A percentile compares a stretch with the other conserved stretches of the same genome.
These are phyloP conservation scores for Wickerhamomyces queroliae DNA, from an alignment of 805 yeast genomes.

Conservation along the genomic window DNA sequence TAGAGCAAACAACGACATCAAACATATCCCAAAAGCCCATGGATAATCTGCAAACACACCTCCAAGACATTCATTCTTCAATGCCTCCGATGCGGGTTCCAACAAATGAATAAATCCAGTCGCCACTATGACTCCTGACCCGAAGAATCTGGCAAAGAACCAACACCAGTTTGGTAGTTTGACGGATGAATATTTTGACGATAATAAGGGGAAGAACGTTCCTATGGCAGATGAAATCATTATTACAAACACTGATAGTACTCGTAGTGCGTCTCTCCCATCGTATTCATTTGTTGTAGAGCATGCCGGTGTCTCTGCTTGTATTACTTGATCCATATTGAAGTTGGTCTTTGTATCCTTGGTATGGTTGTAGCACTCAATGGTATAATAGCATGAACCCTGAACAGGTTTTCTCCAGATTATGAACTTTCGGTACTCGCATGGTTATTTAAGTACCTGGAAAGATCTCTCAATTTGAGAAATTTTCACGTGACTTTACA, in stretches of 20 bases:
- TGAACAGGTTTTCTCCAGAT: neutral
- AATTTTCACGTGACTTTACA: too few species aligned
- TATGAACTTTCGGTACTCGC: neutral
- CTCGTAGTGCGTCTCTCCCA: conserved; percentile 36
- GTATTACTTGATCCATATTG: too few species aligned
- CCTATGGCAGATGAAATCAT: conserved; percentile 53
- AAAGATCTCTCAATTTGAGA: neutral
- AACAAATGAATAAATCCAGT: conserved; percentile 76
- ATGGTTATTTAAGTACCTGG: neutral
- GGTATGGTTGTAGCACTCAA: too few species aligned
- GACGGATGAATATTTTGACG: conserved; percentile 53
- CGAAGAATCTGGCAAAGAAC: conserved; percentile 68
- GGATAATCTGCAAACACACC: conserved; percentile 49
- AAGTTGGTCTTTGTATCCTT: too few species aligned
- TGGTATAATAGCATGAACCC: too few species aligned
- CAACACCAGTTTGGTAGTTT: conserved; percentile 57
- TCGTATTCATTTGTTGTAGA: conserved; percentile 36
- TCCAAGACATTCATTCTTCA: conserved; percentile 55
- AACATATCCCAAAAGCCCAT: conserved; percentile 51
- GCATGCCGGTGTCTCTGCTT: conserved; percentile 28
- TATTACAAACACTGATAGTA: conserved; percentile 59
- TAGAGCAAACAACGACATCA: conserved; percentile 37
- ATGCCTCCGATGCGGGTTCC: conserved; percentile 59
- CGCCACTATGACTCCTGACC: conserved; percentile 79
- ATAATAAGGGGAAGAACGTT: conserved; percentile 54